Conservation (phyloP, 305 asterid species). For the Vinca major region DNA sequence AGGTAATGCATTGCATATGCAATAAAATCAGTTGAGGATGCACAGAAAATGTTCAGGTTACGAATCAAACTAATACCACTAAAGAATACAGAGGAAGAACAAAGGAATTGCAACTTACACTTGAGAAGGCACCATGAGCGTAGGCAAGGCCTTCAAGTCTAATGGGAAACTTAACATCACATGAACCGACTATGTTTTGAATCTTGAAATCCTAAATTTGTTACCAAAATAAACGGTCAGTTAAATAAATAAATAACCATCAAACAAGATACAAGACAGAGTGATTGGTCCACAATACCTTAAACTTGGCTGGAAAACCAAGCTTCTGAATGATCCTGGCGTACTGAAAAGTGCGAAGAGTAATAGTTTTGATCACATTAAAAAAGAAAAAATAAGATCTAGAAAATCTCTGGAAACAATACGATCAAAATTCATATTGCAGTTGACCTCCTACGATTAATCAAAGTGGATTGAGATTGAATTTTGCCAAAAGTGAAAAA, state of each 20-base stretch:
- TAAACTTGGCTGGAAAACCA: slow-evolving; percentile 28
- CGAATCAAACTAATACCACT: not conserved
- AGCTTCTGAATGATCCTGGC: slow-evolving; percentile 38
- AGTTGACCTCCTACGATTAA: not conserved
- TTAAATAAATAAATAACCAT: not conserved
- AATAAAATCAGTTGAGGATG: not conserved
- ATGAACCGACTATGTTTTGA: slow-evolving; percentile 35
- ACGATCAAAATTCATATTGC: not conserved
- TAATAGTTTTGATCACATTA: not conserved
- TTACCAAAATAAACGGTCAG: not conserved
- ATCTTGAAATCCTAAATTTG: slow-evolving; percentile 32
- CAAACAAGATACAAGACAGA: not conserved
- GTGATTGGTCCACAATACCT: slow-evolving; percentile 11
- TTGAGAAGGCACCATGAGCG: slow-evolving; percentile 37
- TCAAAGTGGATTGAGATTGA: no score
- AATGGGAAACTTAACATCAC: slow-evolving; percentile 37
- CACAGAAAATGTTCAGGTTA: not conserved
- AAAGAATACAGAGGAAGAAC: not conserved
- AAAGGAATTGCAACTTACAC: slow-evolving; percentile 24
- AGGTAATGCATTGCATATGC: not conserved
- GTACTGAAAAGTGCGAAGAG: slow-evolving; percentile 13
- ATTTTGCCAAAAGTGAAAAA: no score
- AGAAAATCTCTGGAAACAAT: not conserved
- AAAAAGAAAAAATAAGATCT: not conserved
- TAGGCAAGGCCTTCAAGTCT: slow-evolving; percentile 38